Evolutionary conservation across 306 rosid genomes (phyloP), one percentile per base, ranked within the genome.

Genomic region (Acacia confusa): DNA sequence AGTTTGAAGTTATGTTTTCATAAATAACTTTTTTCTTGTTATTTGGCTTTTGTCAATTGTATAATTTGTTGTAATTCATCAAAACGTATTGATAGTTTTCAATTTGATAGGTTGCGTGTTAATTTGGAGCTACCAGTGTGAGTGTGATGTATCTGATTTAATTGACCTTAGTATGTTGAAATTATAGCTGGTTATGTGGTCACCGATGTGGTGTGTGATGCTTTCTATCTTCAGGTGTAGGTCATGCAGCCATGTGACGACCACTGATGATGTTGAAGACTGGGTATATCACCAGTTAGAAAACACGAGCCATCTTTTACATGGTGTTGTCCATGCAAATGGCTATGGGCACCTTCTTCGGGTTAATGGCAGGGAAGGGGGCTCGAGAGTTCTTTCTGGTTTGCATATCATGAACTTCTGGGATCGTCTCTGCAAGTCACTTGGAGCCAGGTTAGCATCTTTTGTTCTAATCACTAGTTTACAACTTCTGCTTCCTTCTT

Each of bases 301-400:
- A 86, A 93, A 93, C 85, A 93, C 95, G 0, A 87, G 90, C 58
- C 98, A 95, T 89, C 94, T 95, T 61, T 85, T 95, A 14, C 99
- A 95, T 78, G 99, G 97, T 24, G 98, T 95, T 19, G 87, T 95
- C 78, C 99, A 95, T 85, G 92, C 94, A 41, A 95, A 95, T 87
- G 99, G 99, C 76, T 93, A 87, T 85, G 98, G 99, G 32, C 99
- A 93, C 82, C 97, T 95, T 86, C 98, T 95, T 22, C 90, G 97
- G 82, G 94, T 95, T 82, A 93, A 95, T 88, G 99, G 99, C 58
- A 90, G 91, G 80, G 99, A 95, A 90, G 99, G 98, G 80, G 98
- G 99, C 17, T 95, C 99, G 1, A 87, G 87, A 86, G 75, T 89
- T 84, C 88, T 95, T 52, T 95, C 94, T 71, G 99, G 99, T 60